Evolutionary conservation across 257 asterid genomes (phyloP), one percentile per base, ranked within the genome.

Genomic region (Hygrophila difformis): DNA sequence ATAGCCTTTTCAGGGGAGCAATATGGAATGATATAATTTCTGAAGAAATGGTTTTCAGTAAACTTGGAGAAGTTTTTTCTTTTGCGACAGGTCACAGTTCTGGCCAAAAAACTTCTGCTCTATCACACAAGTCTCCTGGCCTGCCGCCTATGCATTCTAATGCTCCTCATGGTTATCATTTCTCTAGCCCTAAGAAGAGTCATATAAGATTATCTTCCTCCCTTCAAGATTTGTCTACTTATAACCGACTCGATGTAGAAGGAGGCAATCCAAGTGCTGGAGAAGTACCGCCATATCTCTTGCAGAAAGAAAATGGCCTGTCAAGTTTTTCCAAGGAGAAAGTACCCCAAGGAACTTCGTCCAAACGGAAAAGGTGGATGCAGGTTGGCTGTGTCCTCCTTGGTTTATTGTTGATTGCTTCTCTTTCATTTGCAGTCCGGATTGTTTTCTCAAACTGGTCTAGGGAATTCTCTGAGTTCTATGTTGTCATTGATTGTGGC

Each of bases 401-500:
- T 41, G 80, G 79, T 52, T 66, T 91, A 48, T 53, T 91, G 40
- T 28, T 86, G 44, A 42, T 83, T 42, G 57, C 79, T 44, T 73
- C 64, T 59, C 69, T 83, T 64, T 60, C 77, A 46, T 68, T 72
- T 31, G 70, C 63, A 12, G 19, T 73, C 36, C 59, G 50, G 23
- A 62, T 68, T 52, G 62, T 75, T 18, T 81, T 73, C 67, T 68
- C 77, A 34, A 68, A 61, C 63, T 85, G 88, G 87, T 75, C 77
- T 15, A 64, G 39, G 10, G 93, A 79, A 41, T 39, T 61, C 13
- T 57, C 95, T 29, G 78, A 73, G 65, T 86, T 60, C 62, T 91
- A 80, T 52, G 85, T 91, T 41, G 97, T 86, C 55, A 75, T 91
- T 51, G 97, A 91, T 61, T 83, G 99, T 61, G 99, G 99, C 44